phyloP scores from a whole-genome alignment of 2,329 filamentous ascomycete species.

The Cadophora gregata region DNA sequence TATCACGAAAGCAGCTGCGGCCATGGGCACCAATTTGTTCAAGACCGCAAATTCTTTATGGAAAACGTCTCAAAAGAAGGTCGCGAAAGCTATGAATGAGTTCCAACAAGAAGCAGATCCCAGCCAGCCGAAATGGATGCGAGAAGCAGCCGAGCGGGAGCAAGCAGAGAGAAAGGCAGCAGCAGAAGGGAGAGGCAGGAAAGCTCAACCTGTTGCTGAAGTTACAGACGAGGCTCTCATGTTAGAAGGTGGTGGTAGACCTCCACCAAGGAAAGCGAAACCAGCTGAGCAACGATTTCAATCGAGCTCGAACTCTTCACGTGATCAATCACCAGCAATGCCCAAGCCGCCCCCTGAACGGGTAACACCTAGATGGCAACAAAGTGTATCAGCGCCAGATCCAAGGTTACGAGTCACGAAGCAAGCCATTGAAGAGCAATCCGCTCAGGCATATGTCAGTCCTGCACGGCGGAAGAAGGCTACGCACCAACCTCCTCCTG shows the following conservation, averaged over 20 bases:
- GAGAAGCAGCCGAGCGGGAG: conserved; percentile 58
- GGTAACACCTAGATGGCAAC: conserved; percentile 65
- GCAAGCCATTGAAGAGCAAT: conserved; percentile 79
- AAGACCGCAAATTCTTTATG: conserved; percentile 95
- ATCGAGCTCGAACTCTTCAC: conserved; percentile 41
- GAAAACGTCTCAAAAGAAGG: conserved; percentile 92
- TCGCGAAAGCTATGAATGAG: conserved; percentile 90
- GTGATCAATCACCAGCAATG: conserved; percentile 57
- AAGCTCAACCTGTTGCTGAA: conserved; percentile 41
- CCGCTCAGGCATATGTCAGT: conserved; percentile 84
- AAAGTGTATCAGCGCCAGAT: conserved; percentile 50
- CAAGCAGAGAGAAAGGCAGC: conserved; percentile 47
- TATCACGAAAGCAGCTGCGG: conserved; percentile 79
- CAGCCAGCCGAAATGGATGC: conserved; percentile 95
- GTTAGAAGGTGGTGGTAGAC: conserved; percentile 70
- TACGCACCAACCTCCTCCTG: conserved; percentile 52
- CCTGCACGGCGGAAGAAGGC: conserved; percentile 80
- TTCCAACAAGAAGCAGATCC: conserved; percentile 77
- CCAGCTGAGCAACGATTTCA: conserved; percentile 34
- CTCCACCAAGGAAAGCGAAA: conserved; percentile 51
- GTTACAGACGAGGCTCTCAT: conserved; percentile 78
- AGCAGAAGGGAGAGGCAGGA: conserved; percentile 41
- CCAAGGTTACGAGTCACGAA: conserved; percentile 70
- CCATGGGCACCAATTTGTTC: conserved; percentile 82
- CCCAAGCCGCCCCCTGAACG: conserved; percentile 50